Evolutionary conservation across 352 stramenopile species (phyloP), one percentile per base, ranked within the genome.

Genomic region (Globisporangium uncinulatum): DNA sequence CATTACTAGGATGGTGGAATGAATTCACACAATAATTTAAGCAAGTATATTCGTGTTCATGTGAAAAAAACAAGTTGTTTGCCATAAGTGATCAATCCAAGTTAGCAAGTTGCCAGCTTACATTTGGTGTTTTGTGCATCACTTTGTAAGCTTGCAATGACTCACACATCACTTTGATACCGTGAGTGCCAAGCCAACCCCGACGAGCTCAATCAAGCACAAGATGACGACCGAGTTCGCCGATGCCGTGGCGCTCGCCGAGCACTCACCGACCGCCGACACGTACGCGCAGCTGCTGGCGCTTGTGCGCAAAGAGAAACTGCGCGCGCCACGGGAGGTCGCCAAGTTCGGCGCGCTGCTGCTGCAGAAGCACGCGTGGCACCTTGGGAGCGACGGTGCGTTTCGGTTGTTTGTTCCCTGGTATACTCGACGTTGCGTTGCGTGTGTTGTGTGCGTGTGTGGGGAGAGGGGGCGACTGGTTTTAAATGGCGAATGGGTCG

Each of bases 291-390:
- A 84, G 41, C 54, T 89, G 63, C 66, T 89, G 24, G 58, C 79
- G 41, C 71, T 76, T 19, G 61, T 84, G 19, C 74, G 76, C 49
- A 82, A 77, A 42, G 76, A 89, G 53, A 87, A 89, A 54, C 21
- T 87, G 21, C 74, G 78, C 56, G 71, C 61, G 37, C 62, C 76
- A 9, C 65, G 62, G 3, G 71, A 71, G 17, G 63, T 75, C 14
- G 65, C 74, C 19, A 61, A 71, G 39, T 62, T 80, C 34, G 74
- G 78, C 34, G 61, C 67, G 37, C 36, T 66, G 48, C 62, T 89
- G n/a, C 54, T 88, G 31, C 65, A 74, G 39, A 73, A 79, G 51
- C 64, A 87, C 66, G 67, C 59, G 51, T 79, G 77, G 62, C 57
- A 76, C 5, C 62, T 88, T 20, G 73, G 78, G 53, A 66, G 84